Conservation (phyloP, 805 yeast species). For the Hanseniaspora guilliermondii region DNA sequence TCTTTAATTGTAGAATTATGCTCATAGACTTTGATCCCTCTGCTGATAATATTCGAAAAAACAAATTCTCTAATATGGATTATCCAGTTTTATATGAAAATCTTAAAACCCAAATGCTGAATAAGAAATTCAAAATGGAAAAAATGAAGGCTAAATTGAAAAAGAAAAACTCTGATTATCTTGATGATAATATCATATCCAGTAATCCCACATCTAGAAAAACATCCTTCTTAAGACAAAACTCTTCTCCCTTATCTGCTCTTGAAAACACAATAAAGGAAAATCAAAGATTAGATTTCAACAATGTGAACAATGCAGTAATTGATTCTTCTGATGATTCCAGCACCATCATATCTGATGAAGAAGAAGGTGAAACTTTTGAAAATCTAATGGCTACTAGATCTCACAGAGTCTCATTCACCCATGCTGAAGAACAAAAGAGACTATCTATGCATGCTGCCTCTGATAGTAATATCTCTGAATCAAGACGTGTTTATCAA, state of each 20-base stretch:
- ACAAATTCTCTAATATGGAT: constrained; percentile 8
- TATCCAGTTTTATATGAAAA: constrained; percentile 6
- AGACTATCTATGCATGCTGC: neutral
- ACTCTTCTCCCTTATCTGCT: constrained; percentile 4
- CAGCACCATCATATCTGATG: neutral
- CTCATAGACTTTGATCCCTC: neutral
- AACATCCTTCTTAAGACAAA: constrained; percentile 2
- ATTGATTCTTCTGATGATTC: constrained; percentile 6
- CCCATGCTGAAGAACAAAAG: neutral
- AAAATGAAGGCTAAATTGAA: neutral
- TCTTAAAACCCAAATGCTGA: neutral
- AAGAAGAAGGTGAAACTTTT: constrained; percentile 2
- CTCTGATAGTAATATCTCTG: neutral
- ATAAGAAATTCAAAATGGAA: neutral
- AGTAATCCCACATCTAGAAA: neutral
- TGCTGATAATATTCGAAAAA: neutral
- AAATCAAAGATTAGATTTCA: neutral
- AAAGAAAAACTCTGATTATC: neutral
- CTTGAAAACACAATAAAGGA: neutral
- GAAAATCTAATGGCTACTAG: neutral
- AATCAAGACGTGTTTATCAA: neutral
- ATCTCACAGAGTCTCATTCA: constrained; percentile 11
- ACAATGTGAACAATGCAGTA: neutral
- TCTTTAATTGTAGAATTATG: constrained; percentile 8
- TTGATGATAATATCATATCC: neutral